Evolutionary conservation across 192 early-diverging fungal genomes (phyloP).

Genomic region (Mycoemilia scoparia): DNA sequence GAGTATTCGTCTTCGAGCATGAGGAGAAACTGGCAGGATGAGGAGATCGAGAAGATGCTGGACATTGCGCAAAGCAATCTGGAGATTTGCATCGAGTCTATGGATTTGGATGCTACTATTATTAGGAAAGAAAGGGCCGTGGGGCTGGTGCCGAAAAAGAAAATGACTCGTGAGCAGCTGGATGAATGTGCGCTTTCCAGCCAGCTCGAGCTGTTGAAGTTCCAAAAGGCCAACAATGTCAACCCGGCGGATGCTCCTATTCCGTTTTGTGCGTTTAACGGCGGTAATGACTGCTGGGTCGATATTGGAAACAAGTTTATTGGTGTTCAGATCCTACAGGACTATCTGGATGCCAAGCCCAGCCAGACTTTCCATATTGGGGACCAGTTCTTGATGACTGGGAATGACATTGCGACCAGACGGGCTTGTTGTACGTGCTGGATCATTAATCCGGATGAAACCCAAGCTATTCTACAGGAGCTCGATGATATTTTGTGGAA

Average conservation of each 20-base stretch:
- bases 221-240: constrained; percentile 33
- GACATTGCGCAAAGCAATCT: constrained; percentile 59
- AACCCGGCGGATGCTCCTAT: constrained; percentile 34
- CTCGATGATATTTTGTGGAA: constrained; percentile 16
- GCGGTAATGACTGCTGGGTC: constrained; percentile 79
- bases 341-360: constrained; percentile 36
- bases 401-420: constrained; percentile 77
- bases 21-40: constrained; percentile 31
- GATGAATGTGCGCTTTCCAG: constrained; percentile 73
- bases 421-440: constrained; percentile 71
- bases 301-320: constrained; percentile 92
- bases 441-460: constrained; percentile 79
- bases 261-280: constrained; percentile 88
- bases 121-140: constrained; percentile 67
- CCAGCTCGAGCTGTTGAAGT: constrained; percentile 41
- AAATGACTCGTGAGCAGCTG: constrained; percentile 60
- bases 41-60: constrained; percentile 38
- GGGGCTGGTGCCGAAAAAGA: constrained; percentile 38
- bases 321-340: constrained; percentile 65
- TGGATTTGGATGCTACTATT: constrained; percentile 46
- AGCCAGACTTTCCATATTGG: constrained; percentile 65
- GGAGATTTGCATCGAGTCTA: constrained; percentile 34
- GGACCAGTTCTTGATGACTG: constrained; percentile 83
- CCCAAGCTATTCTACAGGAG: constrained; percentile 49
- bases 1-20: constrained; percentile 6